These are phyloP conservation scores for Margaritispora aquatica DNA, from an alignment of 495 filamentous ascomycete genomes.

Conservation along the genomic window DNA sequence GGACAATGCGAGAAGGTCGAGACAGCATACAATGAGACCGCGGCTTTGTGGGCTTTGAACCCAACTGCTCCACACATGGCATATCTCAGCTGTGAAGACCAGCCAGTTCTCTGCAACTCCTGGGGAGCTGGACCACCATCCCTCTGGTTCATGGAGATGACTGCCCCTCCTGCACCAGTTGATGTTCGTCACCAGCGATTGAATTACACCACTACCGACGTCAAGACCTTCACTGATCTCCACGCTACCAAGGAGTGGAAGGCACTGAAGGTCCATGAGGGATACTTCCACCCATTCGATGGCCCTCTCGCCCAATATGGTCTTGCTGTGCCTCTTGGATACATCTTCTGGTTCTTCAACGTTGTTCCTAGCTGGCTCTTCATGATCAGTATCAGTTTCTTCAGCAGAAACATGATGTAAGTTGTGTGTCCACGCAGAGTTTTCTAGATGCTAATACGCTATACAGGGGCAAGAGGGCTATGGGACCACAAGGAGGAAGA, in stretches of 20 bases:
- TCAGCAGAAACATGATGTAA: slow-evolving; percentile 84
- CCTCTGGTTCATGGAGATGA: slow-evolving; percentile 66
- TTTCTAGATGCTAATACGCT: not conserved
- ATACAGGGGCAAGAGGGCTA: slow-evolving; percentile 13
- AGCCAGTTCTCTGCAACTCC: slow-evolving; percentile 72
- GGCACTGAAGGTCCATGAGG: slow-evolving; percentile 54
- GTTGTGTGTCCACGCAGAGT: slow-evolving; percentile 28
- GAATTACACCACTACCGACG: slow-evolving; percentile 59
- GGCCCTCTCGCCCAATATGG: slow-evolving; percentile 60
- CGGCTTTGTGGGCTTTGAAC: slow-evolving; percentile 56
- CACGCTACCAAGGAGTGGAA: slow-evolving; percentile 56
- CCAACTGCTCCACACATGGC: slow-evolving; percentile 65
- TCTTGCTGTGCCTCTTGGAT: slow-evolving; percentile 61
- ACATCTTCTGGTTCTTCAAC: slow-evolving; percentile 65
- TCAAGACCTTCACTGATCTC: slow-evolving; percentile 56
- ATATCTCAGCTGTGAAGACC: slow-evolving; percentile 69
- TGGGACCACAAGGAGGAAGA: slow-evolving; percentile 8
- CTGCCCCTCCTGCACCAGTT: slow-evolving; percentile 45
- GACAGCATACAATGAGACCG: slow-evolving; percentile 53
- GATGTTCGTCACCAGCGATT: slow-evolving; percentile 55
- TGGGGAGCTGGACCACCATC: slow-evolving; percentile 70
- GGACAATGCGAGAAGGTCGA: slow-evolving; percentile 45
- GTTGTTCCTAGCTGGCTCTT: slow-evolving; percentile 50
- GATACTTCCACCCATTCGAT: slow-evolving; percentile 75
- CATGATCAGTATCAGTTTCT: slow-evolving; percentile 76